Conservation (phyloP, 2,329 filamentous ascomycete species). For the Colletotrichum endophyticum region DNA sequence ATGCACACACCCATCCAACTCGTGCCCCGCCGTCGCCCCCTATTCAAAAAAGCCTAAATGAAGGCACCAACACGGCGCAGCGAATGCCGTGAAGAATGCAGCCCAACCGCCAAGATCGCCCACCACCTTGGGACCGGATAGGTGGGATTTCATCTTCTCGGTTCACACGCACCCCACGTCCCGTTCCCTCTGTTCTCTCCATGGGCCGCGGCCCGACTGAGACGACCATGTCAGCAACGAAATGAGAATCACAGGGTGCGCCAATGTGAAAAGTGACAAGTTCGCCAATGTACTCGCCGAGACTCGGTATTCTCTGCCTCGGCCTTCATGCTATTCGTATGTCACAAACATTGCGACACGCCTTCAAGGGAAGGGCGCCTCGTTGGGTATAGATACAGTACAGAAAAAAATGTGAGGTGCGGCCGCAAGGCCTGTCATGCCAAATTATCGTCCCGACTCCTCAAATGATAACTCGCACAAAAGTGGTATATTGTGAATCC, state of each 20-base stretch:
- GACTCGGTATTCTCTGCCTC: neutral
- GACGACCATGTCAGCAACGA: neutral
- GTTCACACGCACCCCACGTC: neutral
- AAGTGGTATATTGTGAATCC: constrained; percentile 11
- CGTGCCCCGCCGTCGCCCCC: neutral
- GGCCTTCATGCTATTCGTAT: neutral
- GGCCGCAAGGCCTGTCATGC: neutral
- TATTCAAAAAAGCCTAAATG: neutral
- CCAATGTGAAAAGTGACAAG: neutral
- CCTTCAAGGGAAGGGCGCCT: neutral
- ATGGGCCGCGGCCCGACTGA: neutral
- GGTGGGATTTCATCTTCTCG: neutral
- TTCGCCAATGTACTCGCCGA: neutral
- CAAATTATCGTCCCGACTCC: neutral
- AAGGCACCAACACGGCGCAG: neutral
- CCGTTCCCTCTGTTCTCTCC: neutral
- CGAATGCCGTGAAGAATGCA: neutral
- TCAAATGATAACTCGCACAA: constrained; percentile 4
- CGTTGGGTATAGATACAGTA: constrained; percentile 18
- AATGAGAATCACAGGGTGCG: neutral
- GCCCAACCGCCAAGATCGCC: neutral
- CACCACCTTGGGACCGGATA: neutral
- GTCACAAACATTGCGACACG: neutral
- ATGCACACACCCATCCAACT: neutral
- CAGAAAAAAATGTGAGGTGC: neutral